Evolutionary conservation across 768 basidiomycete species (phyloP), one percentile per base, ranked within the genome.

Genomic region (Glaciozyma martinii): DNA sequence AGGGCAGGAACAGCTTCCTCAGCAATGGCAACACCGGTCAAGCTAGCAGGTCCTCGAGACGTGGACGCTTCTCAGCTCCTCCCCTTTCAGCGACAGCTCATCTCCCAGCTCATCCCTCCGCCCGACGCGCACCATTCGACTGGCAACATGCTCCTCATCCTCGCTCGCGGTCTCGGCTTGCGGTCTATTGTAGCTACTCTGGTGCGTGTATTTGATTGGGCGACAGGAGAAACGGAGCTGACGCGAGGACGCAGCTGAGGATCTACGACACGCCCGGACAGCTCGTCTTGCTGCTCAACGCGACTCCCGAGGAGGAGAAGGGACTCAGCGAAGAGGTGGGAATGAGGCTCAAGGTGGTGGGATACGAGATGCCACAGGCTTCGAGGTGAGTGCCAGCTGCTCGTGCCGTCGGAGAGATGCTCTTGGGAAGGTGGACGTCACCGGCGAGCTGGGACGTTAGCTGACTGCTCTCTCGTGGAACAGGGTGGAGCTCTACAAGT

Each of bases 271-370:
- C 87, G 27, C 85, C 89, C 42, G 82, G 85, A 65, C 92, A 83
- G 73, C 82, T 95, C 21, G 82, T 98, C 52, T 77, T 98, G 13
- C 79, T 99, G 27, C 85, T 97, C 56, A 87, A 90, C 77, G 88
- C 88, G 0, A 82, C 60, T 13, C 54, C 85, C 0, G 89, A 92
- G 69, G 95, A 97, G 75, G 93, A 94, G 74, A 80, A 85, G 2
- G 90, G 86, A 9, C 89, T 98, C 42, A 90, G 89, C 1, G 92
- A 95, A 70, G 90, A 95, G 74, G 81, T 99, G 40, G 86, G 90
- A 1, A 84, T 91, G 16, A 90, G 91, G 0, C 78, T 98, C 64
- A 81, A 90, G 19, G 81, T 88, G 5, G 83, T 98, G 10, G 85
- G 82, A 1, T 88, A 90, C 74, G 93, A 97, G 76, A 87, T 85